Base-by-base conservation (phyloP, 1,139 yeast species). In the Pichia terricola region DNA sequence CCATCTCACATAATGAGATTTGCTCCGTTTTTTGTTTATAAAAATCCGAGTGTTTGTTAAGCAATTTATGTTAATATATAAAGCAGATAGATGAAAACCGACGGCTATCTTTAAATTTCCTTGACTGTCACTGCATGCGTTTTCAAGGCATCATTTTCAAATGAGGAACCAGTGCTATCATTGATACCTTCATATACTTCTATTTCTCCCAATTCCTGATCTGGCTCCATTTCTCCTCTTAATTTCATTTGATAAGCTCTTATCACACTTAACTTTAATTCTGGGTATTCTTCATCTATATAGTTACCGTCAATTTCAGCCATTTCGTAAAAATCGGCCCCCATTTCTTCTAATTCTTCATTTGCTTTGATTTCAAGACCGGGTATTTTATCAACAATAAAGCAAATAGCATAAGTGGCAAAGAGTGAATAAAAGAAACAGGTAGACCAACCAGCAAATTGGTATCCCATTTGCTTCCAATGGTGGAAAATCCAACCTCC, bases 401-500 rank as follows among this genome's bases (percentile, higher is more conserved):
- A 66, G 43, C 73, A 65, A 43, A 73, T 61, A 1, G 63, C 52
- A 42, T 67, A 56, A 1, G 77, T 68, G 42, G 66, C 65, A 34
- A 62, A 63, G 28, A 60, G 56, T 1, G 76, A 64, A 75, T 76
- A 73, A 2, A 61, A 64, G 22, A 58, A 51, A 42, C 65, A 66
- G 1, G 72, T 54, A 35, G 54, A 47, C 57, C 67, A 62, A 28
- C 70, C 73, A 5, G 77, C 76, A 39, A 73, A 56, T 55, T 73
- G 76, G 48, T 70, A 69, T 28, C 77, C 78, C 61, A 73, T 59
- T 56, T 73, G 78, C 27, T 54, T 58, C 67, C 70, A 73, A 52
- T 73, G 64, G 43, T 71, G 74, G 56, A 63, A 68, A 43, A 72
- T 65, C 78, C 78, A 73, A 30, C 77, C 77, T 37, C 75, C 73